Evolutionary conservation across 352 stramenopile species (phyloP).

Genomic region (Pythium guiyangense): DNA sequence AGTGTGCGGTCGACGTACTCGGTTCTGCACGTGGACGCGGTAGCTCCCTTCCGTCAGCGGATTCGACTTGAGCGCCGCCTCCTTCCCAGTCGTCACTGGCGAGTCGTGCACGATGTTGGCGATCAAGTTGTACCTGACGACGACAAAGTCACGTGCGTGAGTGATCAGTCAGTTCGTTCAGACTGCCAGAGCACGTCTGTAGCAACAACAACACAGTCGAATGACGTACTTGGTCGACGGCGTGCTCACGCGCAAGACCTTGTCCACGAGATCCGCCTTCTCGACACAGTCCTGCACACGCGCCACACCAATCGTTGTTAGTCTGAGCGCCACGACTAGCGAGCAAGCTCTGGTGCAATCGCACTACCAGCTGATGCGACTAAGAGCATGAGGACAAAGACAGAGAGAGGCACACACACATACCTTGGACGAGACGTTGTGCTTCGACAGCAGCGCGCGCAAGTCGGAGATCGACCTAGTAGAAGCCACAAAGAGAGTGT

Average conservation of each 20-base stretch:
- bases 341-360: no score
- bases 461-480: slow-evolving; percentile 63
- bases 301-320: background rate
- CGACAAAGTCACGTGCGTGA: slow-evolving; percentile 2
- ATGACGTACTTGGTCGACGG: slow-evolving; percentile 61
- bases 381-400: no score
- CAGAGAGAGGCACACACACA: no score
- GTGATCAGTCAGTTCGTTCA: background rate
- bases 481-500: background rate
- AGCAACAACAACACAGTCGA: background rate
- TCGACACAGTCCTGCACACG: slow-evolving; percentile 64
- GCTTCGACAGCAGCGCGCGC: slow-evolving; percentile 46
- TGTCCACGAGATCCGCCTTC: slow-evolving; percentile 71
- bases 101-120: slow-evolving; percentile 98
- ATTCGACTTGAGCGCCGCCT: slow-evolving; percentile 86
- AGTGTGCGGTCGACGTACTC: slow-evolving; percentile 28
- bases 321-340: background rate
- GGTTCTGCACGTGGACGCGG: slow-evolving; percentile 94
- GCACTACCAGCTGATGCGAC: no score
- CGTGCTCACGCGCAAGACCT: slow-evolving; percentile 39
- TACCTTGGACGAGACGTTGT: slow-evolving; percentile 44
- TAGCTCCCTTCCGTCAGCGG: slow-evolving; percentile 96
- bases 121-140: slow-evolving; percentile 96
- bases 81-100: slow-evolving; percentile 89
- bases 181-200: background rate